A percentile compares a stretch with the other conserved stretches of the same genome.
Conservation (phyloP, 305 asterid species). For the Fraxinus baroniana region DNA sequence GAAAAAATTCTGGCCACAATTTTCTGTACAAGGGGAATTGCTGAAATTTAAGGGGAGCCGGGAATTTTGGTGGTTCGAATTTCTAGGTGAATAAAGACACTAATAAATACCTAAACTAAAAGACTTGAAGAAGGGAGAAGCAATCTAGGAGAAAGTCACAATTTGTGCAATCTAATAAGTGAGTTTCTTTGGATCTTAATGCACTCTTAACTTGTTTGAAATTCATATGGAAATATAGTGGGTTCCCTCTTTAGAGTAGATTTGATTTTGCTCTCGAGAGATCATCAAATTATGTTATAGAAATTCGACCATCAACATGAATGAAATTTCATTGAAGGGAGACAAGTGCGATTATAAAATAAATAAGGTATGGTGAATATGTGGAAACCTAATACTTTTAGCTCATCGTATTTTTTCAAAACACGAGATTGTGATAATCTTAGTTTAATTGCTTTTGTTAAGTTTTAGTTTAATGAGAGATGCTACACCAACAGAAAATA, state of each 20-base stretch:
- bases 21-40: no score
- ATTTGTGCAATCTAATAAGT: not conserved
- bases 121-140: not conserved
- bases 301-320: not conserved
- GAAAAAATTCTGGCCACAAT: no score
- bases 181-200: not conserved
- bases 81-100: not conserved
- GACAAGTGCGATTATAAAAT: not conserved
- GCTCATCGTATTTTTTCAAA: not conserved
- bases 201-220: not conserved
- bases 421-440: not conserved
- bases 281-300: not conserved
- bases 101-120: not conserved
- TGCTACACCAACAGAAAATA: no score
- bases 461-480: not conserved
- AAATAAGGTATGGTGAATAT: not conserved
- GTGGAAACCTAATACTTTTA: not conserved
- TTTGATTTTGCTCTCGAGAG: not conserved
- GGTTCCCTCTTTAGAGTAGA: not conserved
- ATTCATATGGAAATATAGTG: no score
- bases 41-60: not conserved
- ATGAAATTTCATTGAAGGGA: not conserved
- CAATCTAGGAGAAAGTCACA: not conserved
- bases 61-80: not conserved
- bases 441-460: not conserved